A percentile compares a stretch with the other conserved stretches of the same genome.
Evolutionary conservation across 345 rosid genomes (phyloP).

Genomic region (Alliaria petiolata): DNA sequence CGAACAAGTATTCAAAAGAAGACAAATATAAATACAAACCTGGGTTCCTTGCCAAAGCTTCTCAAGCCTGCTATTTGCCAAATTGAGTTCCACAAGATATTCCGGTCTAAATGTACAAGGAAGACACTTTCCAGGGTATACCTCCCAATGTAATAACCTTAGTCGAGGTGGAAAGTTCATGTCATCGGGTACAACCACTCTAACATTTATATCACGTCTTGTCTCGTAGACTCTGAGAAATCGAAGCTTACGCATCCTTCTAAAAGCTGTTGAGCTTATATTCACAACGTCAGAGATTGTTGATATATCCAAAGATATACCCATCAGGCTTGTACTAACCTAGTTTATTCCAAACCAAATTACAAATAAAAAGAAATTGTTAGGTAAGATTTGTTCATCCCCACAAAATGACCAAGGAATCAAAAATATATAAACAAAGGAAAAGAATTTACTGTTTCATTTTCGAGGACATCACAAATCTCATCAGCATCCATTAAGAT

Average conservation of each 20-base stretch:
- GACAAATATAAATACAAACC: not conserved
- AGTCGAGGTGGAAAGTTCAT: slow-evolving; percentile 10
- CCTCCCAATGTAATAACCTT: slow-evolving; percentile 19
- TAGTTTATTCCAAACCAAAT: too few relatives aligned
- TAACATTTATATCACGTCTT: not conserved
- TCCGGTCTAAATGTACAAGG: slow-evolving; percentile 3
- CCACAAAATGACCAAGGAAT: too few relatives aligned
- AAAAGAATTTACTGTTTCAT: slow-evolving; percentile 4
- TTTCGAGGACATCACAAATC: slow-evolving; percentile 13
- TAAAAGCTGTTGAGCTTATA: too few relatives aligned
- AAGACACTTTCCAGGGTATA: slow-evolving; percentile 20
- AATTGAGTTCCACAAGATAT: slow-evolving; percentile 9
- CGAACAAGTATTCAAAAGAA: too few relatives aligned
- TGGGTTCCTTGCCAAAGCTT: not conserved
- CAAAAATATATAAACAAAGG: too few relatives aligned
- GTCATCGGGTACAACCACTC: not conserved
- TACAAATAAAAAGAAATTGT: too few relatives aligned
- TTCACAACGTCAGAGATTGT: too few relatives aligned
- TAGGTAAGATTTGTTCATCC: too few relatives aligned
- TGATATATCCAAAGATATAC: too few relatives aligned
- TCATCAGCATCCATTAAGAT: slow-evolving; percentile 10
- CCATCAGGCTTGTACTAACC: too few relatives aligned
- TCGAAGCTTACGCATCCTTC: not conserved
- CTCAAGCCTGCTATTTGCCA: not conserved
- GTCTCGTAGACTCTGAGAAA: slow-evolving; percentile 7